Evolutionary conservation across 2,329 filamentous ascomycete species (phyloP), one percentile per base, ranked within the genome.

Genomic region (Colletotrichum camelliae): DNA sequence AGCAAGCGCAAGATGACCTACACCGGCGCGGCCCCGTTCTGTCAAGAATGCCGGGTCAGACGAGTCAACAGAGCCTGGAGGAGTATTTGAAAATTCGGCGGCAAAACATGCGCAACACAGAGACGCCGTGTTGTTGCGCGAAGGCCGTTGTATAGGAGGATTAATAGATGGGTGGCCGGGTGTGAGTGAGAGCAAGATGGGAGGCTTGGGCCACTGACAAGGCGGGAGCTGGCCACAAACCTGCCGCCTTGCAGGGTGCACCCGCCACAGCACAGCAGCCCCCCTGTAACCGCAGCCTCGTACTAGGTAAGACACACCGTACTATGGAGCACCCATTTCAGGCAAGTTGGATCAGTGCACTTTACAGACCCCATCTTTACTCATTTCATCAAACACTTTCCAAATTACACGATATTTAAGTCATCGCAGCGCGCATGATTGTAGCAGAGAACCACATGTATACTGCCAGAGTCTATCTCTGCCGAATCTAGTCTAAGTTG

Each of bases 191-290:
- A 66, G 48, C 67, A 68, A 74, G 70, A 74, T 75, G 74, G 65
- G 73, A 76, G 74, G 64, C 70, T 66, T 76, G 58, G 65, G 74
- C 74, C 74, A 76, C 70, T 76, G 74, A 76, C 74, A 74, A 74
- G 74, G 74, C 70, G 29, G 74, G 70, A 69, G 74, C 70, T 76
- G 74, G 74, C 70, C 74, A 69, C 70, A 69, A 74, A 27, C 64
- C 67, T 65, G 74, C 70, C 74, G 74, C 74, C 74, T 76, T 68
- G 74, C 70, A 74, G 70, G 62, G 70, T 66, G 48, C 74, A 74
- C 57, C 64, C 74, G 70, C 70, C 74, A 74, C 74, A 76, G 18
- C 48, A 39, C 74, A 76, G 18, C 48, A 39, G 55, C 18, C 58
- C 69, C 73, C 70, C 57, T 72, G 74, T 76, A 74, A 31, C 57